Evolutionary conservation across 208 protist species (phyloP), one percentile per base, ranked within the genome.

Genomic region (Trypanosoma boissoni): DNA sequence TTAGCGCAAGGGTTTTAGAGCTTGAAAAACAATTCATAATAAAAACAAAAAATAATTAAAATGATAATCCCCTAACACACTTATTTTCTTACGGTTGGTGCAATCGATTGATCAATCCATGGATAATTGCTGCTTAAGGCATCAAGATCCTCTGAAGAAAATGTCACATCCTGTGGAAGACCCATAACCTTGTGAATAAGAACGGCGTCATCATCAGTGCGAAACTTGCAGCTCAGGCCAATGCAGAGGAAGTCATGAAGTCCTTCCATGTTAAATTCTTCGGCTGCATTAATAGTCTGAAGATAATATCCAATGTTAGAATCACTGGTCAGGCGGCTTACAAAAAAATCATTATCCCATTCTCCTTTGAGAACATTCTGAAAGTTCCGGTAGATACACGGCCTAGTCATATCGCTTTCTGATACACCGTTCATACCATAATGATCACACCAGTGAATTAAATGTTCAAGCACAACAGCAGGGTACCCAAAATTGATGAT

Each of bases 351-450:
- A 24, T 60, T 74, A 43, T 94, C 86, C 83, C 83, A 94, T 53
- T 78, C 60, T 37, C 75, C 64, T 26, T 72, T 91, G 26, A 77
- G 58, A 20, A 87, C 75, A 41, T 78, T 77, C 6, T 60, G 66
- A 48, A 91, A 78, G 43, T 88, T 85, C 41, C 72, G 69, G 67
- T 91, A 91, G 56, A 84, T 71, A 67, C 80, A 88, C 24, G 86
- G 86, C 5, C 68, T 66, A 7, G 58, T 52, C 23, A 90, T 57
- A 31, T 62, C 48, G 50, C 78, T 91, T 51, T 70, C 69, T 12
- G 78, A 64, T 20, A 71, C 44, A 37, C 80, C 83, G 3, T 76
- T 56, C 24, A 82, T 70, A 4, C 78, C 80, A 60, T 87, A 88
- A 12, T 88, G 63, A 24, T 44, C 58, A 12, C 73, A 58, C 86